Evolutionary conservation across 257 asterid genomes (phyloP).

Genomic region (Solanum ahanhuiri): DNA sequence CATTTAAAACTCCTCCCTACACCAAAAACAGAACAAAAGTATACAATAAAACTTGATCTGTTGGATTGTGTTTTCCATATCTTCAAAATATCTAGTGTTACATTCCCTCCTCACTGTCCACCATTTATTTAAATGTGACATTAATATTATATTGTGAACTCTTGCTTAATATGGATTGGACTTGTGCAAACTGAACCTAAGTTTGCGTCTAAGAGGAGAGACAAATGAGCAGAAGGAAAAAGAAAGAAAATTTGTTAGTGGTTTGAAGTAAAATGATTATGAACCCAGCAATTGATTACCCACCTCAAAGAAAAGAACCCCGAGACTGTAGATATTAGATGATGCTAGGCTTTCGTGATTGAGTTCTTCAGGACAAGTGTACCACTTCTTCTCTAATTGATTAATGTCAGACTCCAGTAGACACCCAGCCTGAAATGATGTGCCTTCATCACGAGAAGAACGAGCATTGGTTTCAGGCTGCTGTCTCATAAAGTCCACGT

Average conservation of each 20-base stretch:
- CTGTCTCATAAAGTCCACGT: neutral
- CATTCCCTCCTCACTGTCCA: neutral
- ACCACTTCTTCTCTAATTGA: slow-evolving; percentile 37
- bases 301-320: slow-evolving; percentile 45
- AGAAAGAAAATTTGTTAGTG: neutral
- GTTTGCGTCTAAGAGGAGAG: neutral
- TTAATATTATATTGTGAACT: neutral
- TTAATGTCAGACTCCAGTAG: neutral
- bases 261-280: neutral
- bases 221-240: neutral
- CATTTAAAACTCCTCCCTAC: neutral
- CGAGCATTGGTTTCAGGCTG: neutral
- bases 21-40: neutral
- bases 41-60: neutral
- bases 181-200: neutral
- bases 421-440: neutral
- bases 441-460: neutral
- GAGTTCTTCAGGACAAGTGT: slow-evolving; percentile 22
- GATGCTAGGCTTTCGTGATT: slow-evolving; percentile 6
- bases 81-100: neutral
- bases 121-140: neutral
- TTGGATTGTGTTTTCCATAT: neutral
- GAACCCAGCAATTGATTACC: neutral
- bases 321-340: slow-evolving; percentile 34
- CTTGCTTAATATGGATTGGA: neutral